phyloP scores from a whole-genome alignment of 345 rosid genomes.

The Psidium friedrichsthalianum region DNA sequence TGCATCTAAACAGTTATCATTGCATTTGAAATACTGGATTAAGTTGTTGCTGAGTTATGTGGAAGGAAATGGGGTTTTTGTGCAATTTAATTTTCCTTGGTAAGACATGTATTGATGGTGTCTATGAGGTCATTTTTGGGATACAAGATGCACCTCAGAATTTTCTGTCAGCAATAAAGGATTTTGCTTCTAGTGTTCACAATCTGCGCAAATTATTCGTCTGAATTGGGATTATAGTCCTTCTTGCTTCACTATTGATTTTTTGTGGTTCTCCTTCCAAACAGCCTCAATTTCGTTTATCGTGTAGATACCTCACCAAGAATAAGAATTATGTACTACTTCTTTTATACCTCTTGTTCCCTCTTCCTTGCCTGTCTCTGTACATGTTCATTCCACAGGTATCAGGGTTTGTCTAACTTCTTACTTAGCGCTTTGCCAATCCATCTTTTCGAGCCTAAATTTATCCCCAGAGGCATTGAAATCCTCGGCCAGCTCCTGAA shows the following conservation, averaged over 20 bases:
- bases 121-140: background rate
- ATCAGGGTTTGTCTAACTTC: slow-evolving; percentile 90
- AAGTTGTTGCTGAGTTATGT: background rate
- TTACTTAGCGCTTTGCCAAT: slow-evolving; percentile 62
- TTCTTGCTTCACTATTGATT: too few relatives aligned
- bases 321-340: background rate
- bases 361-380: background rate
- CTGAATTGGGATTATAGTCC: background rate
- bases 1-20: background rate
- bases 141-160: background rate
- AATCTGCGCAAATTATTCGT: background rate
- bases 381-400: slow-evolving; percentile 23
- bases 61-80: background rate
- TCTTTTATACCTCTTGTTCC: background rate
- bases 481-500: slow-evolving; percentile 55
- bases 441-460: slow-evolving; percentile 79
- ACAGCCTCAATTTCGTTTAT: background rate
- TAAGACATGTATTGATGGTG: background rate
- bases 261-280: too few relatives aligned
- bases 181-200: background rate
- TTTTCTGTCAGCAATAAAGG: background rate
- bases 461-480: slow-evolving; percentile 41
- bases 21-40: background rate
- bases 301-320: background rate
- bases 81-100: background rate